A percentile compares a stretch with the other conserved stretches of the same genome.
These are phyloP conservation scores for Verticillium alfalfae DNA, from an alignment of 2,329 filamentous ascomycete genomes.

Conservation along the genomic window DNA sequence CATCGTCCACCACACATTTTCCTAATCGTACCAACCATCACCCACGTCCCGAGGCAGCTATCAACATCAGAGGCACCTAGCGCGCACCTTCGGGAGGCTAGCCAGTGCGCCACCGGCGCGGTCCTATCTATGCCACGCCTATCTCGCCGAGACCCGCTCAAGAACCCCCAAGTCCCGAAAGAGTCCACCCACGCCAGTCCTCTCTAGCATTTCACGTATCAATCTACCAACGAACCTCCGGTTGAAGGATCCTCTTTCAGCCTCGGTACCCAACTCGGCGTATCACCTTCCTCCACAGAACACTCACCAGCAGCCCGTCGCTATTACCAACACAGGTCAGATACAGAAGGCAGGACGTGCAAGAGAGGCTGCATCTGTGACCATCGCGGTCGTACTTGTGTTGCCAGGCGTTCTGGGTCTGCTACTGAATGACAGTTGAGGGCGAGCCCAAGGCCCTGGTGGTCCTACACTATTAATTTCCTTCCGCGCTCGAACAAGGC, in stretches of 20 bases:
- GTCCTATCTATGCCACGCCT: not conserved
- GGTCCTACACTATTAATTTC: not conserved
- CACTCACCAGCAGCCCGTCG: no score
- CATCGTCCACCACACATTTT: not conserved
- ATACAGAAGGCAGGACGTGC: not conserved
- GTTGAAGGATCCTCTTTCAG: not conserved
- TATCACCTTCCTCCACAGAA: not conserved
- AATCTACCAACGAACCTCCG: not conserved
- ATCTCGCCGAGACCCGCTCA: not conserved
- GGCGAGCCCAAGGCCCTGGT: not conserved
- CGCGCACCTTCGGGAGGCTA: not conserved
- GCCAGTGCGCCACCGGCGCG: not conserved
- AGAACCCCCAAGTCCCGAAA: not conserved
- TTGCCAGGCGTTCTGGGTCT: not conserved
- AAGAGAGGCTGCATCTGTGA: not conserved
- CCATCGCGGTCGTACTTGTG: not conserved
- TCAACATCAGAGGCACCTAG: not conserved
- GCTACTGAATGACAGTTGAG: not conserved
- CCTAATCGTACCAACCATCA: not conserved
- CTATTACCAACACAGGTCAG: not conserved
- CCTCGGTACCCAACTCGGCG: not conserved
- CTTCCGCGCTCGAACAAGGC: not conserved
- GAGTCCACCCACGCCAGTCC: no score
- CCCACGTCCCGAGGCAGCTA: not conserved
- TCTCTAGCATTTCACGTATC: not conserved